These are phyloP conservation scores for Trypanosoma avium DNA, from an alignment of 208 protist genomes.

Conservation along the genomic window DNA sequence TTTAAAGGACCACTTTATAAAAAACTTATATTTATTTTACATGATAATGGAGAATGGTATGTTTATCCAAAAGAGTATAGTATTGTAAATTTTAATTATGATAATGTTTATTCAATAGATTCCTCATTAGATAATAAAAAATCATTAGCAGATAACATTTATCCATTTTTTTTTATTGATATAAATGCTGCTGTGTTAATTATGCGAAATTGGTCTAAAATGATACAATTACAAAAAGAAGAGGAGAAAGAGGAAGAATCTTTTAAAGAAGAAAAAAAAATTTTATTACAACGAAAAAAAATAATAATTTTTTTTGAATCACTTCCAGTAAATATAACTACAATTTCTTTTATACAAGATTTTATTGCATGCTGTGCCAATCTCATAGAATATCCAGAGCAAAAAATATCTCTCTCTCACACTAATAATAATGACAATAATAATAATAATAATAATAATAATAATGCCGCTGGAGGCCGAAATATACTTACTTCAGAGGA, in stretches of 20 bases:
- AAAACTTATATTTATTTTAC: constrained; percentile 13
- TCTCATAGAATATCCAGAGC: no score
- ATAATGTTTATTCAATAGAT: neutral
- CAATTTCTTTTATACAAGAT: neutral
- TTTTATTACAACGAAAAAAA: neutral
- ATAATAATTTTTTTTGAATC: constrained; percentile 12
- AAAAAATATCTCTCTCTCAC: no score
- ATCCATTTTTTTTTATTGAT: constrained; percentile 24
- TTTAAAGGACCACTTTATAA: neutral
- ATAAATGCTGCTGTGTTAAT: constrained; percentile 22
- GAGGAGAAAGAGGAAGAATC: neutral
- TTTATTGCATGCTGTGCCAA: constrained; percentile 11
- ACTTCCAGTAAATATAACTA: neutral
- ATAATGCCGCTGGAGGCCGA: no score
- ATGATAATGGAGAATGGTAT: constrained; percentile 5
- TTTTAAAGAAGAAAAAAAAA: neutral
- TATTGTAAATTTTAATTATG: constrained; percentile 19
- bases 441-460: no score
- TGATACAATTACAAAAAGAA: neutral
- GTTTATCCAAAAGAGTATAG: constrained; percentile 1
- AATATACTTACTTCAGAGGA: no score
- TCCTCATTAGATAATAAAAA: neutral
- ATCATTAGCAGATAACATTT: neutral
- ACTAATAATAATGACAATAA: no score
- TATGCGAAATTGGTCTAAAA: constrained; percentile 13